Evolutionary conservation across 768 basidiomycete species (phyloP), one percentile per base, ranked within the genome.

Genomic region (Termitomyces sp.): DNA sequence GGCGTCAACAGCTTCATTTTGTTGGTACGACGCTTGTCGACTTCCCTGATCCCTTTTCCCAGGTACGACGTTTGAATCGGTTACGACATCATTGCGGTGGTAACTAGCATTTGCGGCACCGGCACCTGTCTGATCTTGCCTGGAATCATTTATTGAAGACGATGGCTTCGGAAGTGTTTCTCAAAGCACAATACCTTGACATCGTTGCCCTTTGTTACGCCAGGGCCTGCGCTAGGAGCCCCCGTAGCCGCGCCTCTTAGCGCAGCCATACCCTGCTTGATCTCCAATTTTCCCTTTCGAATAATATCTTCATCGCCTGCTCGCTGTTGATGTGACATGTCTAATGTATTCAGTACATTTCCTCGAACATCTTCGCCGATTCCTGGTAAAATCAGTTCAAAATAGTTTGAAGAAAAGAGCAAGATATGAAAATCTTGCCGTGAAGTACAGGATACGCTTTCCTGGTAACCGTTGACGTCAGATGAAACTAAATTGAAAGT

Each of bases 291-390:
- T 1, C 80, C 80, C 44, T 71, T 64, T 5, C 63, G 44, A 0
- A 67, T 69, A 6, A 76, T 68, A 3, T 73, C 72, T 4, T 74
- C 73, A 6, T 79, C 67, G 15, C 65, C 67, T 6, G 62, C 56
- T 5, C 63, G 65, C 0, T 65, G 64, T 12, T 67, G 60, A 5
- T 67, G 64, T 2, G 69, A 61, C 10, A 71, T 66, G 53, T 80
- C 78, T 10, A 78, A 58, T 3, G 72, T 71, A 11, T 73, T 72
- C 46, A 79, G 62, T 9, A 71, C 56, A 0, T 76, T 71, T 7
- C 80, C 80, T 26, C 78, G 73, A 5, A 80, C 55, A 43, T 67
- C 73, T 38, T 81, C 79, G 7, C 78, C 76, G 1, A 75, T 30
- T 3, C 80, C 80, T 77, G 56, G 4, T 38, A 4, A 17, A 17